A percentile compares a stretch with the other conserved stretches of the same genome.
These are phyloP conservation scores for Cystofilobasidium ferigula DNA, from an alignment of 768 basidiomycete genomes.

Conservation along the genomic window DNA sequence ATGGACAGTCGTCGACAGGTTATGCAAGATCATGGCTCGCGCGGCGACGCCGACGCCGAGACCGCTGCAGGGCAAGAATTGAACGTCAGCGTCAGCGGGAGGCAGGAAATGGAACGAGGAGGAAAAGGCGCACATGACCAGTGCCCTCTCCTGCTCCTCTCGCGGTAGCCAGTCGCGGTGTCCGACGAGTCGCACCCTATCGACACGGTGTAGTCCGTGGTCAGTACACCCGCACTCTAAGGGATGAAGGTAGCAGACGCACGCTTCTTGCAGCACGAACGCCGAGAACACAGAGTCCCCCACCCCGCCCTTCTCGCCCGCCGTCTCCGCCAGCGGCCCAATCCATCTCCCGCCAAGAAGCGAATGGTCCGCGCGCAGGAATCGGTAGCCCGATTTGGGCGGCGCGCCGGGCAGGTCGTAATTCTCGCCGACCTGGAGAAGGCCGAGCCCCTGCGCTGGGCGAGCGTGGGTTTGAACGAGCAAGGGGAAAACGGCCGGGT, in stretches of 20 bases:
- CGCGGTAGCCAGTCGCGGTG: not conserved
- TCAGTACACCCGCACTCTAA: too few relatives aligned
- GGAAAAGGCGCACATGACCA: conserved; percentile 54
- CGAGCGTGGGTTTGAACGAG: not conserved
- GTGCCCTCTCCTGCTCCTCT: conserved; percentile 41
- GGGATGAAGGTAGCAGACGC: not conserved
- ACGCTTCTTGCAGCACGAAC: conserved; percentile 76
- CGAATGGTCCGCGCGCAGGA: conserved; percentile 49
- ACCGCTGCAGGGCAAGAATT: conserved; percentile 48
- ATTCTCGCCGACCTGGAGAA: conserved; percentile 67
- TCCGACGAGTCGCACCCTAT: conserved; percentile 1
- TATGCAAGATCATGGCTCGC: conserved; percentile 58
- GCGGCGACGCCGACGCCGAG: conserved; percentile 77
- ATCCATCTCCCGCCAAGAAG: conserved; percentile 69
- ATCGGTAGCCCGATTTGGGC: conserved; percentile 39
- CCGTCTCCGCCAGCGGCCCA: conserved; percentile 38
- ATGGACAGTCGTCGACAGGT: conserved; percentile 9
- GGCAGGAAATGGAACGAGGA: conserved; percentile 24
- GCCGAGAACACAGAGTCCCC: conserved; percentile 54
- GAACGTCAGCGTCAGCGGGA: conserved; percentile 14
- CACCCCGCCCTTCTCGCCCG: conserved; percentile 45
- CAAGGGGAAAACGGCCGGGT: not conserved
- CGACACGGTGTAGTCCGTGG: too few relatives aligned
- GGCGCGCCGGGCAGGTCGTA: conserved; percentile 28
- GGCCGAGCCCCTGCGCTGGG: conserved; percentile 40